These are phyloP conservation scores for Beauveria asiatica DNA, from an alignment of 2,329 filamentous ascomycete genomes.

Conservation along the genomic window DNA sequence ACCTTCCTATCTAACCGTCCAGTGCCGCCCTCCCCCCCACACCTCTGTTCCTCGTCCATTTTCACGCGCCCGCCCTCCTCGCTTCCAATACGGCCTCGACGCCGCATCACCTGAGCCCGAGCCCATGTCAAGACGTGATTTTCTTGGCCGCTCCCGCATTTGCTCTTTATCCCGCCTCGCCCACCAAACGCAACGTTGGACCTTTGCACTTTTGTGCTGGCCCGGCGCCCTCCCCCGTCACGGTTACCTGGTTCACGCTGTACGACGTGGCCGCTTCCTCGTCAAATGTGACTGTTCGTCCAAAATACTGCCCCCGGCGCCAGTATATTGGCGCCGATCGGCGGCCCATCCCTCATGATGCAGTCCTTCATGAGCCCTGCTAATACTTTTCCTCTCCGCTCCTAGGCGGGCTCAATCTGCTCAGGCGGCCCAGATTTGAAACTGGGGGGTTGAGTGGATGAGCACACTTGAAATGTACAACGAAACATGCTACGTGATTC, in stretches of 20 bases:
- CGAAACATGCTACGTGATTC: too few species aligned
- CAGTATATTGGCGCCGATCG: background rate
- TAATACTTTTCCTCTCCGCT: too few species aligned
- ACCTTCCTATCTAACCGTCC: too few species aligned
- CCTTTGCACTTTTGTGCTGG: background rate
- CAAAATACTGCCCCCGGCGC: background rate
- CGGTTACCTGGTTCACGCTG: too few species aligned
- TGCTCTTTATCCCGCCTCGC: background rate
- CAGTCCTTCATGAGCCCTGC: too few species aligned
- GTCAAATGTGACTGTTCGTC: background rate
- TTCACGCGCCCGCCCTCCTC: background rate
- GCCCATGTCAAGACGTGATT: background rate
- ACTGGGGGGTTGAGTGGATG: too few species aligned
- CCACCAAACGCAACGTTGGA: background rate
- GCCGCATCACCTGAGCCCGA: background rate
- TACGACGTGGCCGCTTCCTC: background rate
- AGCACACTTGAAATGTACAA: too few species aligned
- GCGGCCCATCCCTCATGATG: background rate
- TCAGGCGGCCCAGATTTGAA: too few species aligned
- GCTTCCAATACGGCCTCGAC: background rate
- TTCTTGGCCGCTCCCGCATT: background rate
- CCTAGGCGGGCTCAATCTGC: too few species aligned
- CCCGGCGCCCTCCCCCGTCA: background rate
- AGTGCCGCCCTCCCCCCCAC: background rate
- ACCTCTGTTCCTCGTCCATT: background rate